Conservation (phyloP, 2,329 filamentous ascomycete genomes). For the Aspergillus sp. region DNA sequence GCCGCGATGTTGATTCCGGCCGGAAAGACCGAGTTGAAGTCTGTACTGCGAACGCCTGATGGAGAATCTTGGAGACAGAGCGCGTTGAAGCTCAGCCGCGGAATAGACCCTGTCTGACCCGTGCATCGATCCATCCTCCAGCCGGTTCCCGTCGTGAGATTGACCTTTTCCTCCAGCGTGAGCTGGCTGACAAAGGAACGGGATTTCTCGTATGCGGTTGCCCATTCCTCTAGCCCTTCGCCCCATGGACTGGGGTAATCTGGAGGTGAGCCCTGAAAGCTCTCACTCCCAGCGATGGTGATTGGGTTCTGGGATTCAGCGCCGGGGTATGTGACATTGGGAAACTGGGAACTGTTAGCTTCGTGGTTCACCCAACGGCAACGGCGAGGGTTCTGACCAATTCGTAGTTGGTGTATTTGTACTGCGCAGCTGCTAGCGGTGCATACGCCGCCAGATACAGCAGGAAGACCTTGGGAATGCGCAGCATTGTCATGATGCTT, state of each 20-base stretch:
- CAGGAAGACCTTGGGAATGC: no score
- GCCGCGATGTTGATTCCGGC: constrained; percentile 2
- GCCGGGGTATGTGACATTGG: neutral
- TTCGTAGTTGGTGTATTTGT: constrained; percentile 6
- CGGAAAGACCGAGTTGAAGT: constrained; percentile 3
- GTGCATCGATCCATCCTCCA: constrained; percentile 6
- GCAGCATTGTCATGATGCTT: no score
- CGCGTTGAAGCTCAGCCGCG: constrained; percentile 5
- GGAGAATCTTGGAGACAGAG: constrained; percentile 9
- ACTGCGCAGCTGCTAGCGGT: no score
- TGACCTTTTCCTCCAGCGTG: constrained; percentile 8
- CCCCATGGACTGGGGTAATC: constrained; percentile 9
- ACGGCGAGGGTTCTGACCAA: constrained; percentile 1
- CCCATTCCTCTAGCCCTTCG: constrained; percentile 5
- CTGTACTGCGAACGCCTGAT: constrained; percentile 2
- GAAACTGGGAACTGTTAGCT: no score
- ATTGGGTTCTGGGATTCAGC: neutral
- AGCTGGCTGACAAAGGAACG: constrained; percentile 5
- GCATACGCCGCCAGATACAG: no score
- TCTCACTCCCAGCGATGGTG: neutral
- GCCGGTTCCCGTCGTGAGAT: constrained; percentile 4
- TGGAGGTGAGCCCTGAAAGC: constrained; percentile 10
- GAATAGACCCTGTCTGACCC: constrained; percentile 2
- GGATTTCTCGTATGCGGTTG: constrained; percentile 2
- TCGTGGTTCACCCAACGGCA: no score